These are phyloP conservation scores for Gelatoporia subvermispora DNA, from an alignment of 768 basidiomycete genomes.

Conservation along the genomic window DNA sequence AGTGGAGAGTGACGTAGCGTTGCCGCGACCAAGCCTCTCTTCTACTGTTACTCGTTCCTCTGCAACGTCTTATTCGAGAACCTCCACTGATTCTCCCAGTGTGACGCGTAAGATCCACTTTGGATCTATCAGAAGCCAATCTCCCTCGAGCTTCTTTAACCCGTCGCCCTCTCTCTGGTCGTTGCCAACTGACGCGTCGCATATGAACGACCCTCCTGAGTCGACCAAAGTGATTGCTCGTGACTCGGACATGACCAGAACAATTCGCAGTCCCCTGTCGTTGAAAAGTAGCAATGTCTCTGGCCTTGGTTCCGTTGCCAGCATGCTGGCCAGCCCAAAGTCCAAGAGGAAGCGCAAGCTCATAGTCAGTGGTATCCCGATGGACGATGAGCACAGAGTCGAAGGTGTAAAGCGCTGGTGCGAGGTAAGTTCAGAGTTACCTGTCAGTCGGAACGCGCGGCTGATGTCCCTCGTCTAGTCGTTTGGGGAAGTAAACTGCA, in stretches of 20 bases:
- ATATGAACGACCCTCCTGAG: conserved; percentile 34
- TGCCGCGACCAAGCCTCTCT: conserved; percentile 56
- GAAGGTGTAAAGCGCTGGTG: conserved; percentile 74
- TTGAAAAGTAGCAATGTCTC: conserved; percentile 16
- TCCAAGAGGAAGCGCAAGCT: conserved; percentile 51
- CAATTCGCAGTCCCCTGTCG: conserved; percentile 30
- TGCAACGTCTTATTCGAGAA: conserved; percentile 34
- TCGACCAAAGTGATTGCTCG: conserved; percentile 25
- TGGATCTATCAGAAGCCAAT: conserved; percentile 29
- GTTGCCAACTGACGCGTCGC: conserved; percentile 33
- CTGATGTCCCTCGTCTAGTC: conserved; percentile 34
- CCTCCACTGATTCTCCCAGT: conserved; percentile 36
- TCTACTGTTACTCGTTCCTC: conserved; percentile 53
- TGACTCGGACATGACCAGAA: conserved; percentile 20
- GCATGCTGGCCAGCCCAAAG: conserved; percentile 27
- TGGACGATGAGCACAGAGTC: conserved; percentile 55
- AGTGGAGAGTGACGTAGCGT: conserved; percentile 6
- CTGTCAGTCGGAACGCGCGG: neutral
- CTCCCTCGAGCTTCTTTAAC: conserved; percentile 30
- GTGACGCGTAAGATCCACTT: conserved; percentile 28
- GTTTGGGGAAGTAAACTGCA: conserved; percentile 73
- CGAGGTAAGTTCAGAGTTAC: conserved; percentile 43
- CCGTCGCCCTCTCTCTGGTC: conserved; percentile 35
- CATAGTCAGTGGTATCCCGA: conserved; percentile 63
- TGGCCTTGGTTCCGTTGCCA: conserved; percentile 15